A percentile compares a stretch with the other conserved stretches of the same genome.
Evolutionary conservation across 2,329 filamentous ascomycete genomes (phyloP).

Genomic region (Raffaelea arxii): DNA sequence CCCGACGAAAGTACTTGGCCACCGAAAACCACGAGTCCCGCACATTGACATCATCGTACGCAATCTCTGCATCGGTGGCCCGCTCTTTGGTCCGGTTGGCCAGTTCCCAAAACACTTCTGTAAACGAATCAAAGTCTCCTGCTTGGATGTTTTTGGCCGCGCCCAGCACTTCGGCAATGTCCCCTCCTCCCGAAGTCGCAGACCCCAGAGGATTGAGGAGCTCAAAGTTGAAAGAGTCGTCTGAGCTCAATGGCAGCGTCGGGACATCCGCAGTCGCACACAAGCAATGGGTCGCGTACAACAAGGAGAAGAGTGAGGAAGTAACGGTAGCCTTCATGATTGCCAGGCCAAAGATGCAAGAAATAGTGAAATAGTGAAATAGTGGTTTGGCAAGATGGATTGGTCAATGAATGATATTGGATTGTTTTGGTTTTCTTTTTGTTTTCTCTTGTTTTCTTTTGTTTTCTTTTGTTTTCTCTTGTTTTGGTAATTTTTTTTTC

Average conservation of each 20-base stretch:
- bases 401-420: neutral
- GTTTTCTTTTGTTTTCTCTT: too few species aligned
- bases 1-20: slow-evolving; percentile 24
- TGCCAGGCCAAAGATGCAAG: too few species aligned
- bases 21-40: slow-evolving; percentile 22
- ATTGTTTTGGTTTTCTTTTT: too few species aligned
- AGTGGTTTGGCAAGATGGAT: neutral
- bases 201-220: slow-evolving; percentile 14
- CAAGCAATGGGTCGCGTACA: neutral
- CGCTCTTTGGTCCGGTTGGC: slow-evolving; percentile 12
- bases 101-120: slow-evolving; percentile 14
- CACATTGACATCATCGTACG: slow-evolving; percentile 13
- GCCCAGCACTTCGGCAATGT: slow-evolving; percentile 18
- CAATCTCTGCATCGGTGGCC: slow-evolving; percentile 12
- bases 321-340: slow-evolving; percentile 4
- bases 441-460: too few species aligned
- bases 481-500: neutral
- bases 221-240: slow-evolving; percentile 17
- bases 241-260: slow-evolving; percentile 15
- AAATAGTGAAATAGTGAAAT: too few species aligned
- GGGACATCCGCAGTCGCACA: slow-evolving; percentile 1
- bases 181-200: slow-evolving; percentile 16
- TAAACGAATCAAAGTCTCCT: slow-evolving; percentile 17
- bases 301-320: neutral
- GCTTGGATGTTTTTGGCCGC: slow-evolving; percentile 17